phyloP scores from a whole-genome alignment of 2,329 filamentous ascomycete genomes.

The Torrubiella hemipterigena region DNA sequence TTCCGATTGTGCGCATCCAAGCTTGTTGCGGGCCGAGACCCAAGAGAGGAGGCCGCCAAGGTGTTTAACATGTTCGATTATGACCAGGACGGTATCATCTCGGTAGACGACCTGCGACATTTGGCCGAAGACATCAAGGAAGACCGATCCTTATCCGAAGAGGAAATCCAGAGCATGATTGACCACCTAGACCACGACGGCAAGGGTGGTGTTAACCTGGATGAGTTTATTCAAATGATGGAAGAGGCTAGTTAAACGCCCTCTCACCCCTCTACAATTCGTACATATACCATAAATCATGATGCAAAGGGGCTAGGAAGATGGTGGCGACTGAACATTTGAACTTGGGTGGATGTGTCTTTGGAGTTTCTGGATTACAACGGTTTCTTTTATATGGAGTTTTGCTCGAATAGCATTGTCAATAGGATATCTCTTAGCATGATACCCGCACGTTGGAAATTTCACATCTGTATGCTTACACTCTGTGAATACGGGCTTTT shows the following conservation, averaged over 20 bases:
- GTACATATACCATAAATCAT: not conserved
- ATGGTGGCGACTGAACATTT: no score
- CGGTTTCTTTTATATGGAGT: no score
- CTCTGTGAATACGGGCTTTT: no score
- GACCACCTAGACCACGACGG: slow-evolving; percentile 95
- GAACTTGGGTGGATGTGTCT: no score
- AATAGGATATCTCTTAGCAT: no score
- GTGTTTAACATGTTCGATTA: slow-evolving; percentile 92
- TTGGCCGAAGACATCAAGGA: slow-evolving; percentile 89
- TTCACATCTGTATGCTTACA: no score
- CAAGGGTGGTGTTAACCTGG: slow-evolving; percentile 64
- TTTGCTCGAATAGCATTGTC: no score
- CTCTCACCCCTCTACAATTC: slow-evolving; percentile 7
- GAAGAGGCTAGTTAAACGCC: slow-evolving; percentile 25
- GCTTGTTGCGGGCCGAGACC: slow-evolving; percentile 72
- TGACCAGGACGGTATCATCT: slow-evolving; percentile 83
- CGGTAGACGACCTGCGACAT: slow-evolving; percentile 72
- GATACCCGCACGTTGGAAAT: no score
- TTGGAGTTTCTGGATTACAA: no score
- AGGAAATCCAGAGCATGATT: slow-evolving; percentile 91
- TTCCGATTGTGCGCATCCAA: slow-evolving; percentile 62
- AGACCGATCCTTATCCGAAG: slow-evolving; percentile 65
- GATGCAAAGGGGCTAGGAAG: no score
- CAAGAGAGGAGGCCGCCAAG: slow-evolving; percentile 78
- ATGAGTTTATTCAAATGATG: slow-evolving; percentile 58